phyloP scores from a whole-genome alignment of 805 yeast species.

The Saturnispora gosingensis region DNA sequence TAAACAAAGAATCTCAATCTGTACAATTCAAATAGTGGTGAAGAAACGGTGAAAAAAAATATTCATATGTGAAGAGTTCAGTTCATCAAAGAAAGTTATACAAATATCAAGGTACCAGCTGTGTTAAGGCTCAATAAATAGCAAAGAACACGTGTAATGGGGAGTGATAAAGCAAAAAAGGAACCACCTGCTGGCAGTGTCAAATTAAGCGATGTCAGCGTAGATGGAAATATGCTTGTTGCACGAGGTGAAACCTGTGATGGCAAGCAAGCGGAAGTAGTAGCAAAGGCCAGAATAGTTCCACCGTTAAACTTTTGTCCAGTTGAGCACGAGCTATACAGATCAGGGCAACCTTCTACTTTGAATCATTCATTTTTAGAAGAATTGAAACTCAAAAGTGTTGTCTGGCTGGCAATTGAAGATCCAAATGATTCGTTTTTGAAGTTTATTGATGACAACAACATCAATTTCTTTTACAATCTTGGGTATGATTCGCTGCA shows the following conservation, averaged over 20 bases:
- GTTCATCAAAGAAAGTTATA: neutral
- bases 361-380: conserved; percentile 80
- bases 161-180: neutral
- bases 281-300: conserved; percentile 40
- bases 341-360: conserved; percentile 94
- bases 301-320: conserved; percentile 96
- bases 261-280: conserved; percentile 41
- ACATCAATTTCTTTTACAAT: conserved; percentile 43
- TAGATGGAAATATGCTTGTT: conserved; percentile 1
- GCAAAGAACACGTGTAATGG: neutral
- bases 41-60: neutral
- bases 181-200: neutral
- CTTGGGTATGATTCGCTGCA: conserved; percentile 38
- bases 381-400: conserved; percentile 64
- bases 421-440: conserved; percentile 87
- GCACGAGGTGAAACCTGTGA: neutral
- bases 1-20: neutral
- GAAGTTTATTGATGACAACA: conserved; percentile 66
- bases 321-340: conserved; percentile 75
- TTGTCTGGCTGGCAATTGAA: conserved; percentile 91
- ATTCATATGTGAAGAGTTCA: neutral
- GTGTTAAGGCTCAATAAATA: neutral
- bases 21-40: neutral
- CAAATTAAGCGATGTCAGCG: neutral
- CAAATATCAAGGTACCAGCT: neutral